These are phyloP conservation scores for Sporothrix mexicana DNA, from an alignment of 2,329 filamentous ascomycete species.

Conservation along the genomic window DNA sequence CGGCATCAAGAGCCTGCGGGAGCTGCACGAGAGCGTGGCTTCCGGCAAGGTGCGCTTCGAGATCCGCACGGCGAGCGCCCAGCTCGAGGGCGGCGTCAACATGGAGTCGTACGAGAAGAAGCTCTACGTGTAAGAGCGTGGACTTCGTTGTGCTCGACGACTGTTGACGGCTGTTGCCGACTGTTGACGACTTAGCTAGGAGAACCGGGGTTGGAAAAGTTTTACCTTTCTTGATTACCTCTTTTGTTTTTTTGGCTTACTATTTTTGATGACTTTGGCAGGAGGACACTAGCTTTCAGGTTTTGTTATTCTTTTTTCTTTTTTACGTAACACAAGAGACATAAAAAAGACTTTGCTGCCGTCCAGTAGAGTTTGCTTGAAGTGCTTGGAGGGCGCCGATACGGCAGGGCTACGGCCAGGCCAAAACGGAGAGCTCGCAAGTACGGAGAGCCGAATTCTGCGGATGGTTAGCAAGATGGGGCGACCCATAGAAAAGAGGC, in stretches of 20 bases:
- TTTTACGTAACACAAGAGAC: constrained; percentile 16
- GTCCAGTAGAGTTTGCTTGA: constrained; percentile 16
- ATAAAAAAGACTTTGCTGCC: constrained; percentile 23
- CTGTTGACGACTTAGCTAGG: not conserved
- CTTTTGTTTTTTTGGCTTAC: constrained; percentile 5
- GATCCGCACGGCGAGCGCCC: constrained; percentile 89
- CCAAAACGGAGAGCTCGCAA: constrained; percentile 15
- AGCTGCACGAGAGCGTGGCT: constrained; percentile 76
- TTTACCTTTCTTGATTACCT: constrained; percentile 20
- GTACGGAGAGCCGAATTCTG: constrained; percentile 12
- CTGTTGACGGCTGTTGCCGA: not conserved
- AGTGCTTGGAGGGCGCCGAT: constrained; percentile 10
- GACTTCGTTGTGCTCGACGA: not conserved
- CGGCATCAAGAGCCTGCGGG: constrained; percentile 78
- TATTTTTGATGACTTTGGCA: not conserved
- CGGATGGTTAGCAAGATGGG: constrained; percentile 18
- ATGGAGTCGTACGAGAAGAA: constrained; percentile 99
- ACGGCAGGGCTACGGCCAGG: constrained; percentile 19
- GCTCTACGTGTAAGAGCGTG: constrained; percentile 74
- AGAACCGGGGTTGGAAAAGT: not conserved
- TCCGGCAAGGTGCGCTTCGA: constrained; percentile 86
- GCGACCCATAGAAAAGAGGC: not conserved
- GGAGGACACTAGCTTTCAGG: not conserved
- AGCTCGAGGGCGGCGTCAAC: constrained; percentile 96
- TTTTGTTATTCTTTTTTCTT: not conserved